phyloP scores from a whole-genome alignment of 345 rosid genomes.

The Gossypium australe region DNA sequence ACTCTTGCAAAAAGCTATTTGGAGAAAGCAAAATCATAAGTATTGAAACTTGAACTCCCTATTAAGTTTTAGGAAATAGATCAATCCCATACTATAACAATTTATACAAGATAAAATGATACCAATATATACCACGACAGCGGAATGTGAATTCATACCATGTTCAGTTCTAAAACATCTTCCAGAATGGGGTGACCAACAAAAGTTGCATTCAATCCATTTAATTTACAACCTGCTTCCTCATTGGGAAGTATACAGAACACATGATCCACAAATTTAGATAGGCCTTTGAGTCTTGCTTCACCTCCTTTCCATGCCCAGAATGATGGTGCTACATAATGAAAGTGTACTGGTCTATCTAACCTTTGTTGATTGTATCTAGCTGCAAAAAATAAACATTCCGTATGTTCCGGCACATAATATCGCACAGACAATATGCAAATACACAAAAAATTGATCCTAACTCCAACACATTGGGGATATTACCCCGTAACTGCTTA shows the following conservation, averaged over 20 bases:
- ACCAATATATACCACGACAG: not conserved
- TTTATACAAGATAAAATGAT: not conserved
- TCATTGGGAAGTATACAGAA: conserved; percentile 90
- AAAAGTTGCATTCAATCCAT: conserved; percentile 72
- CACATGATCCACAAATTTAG: conserved; percentile 74
- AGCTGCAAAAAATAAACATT: conserved; percentile 75
- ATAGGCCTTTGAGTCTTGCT: conserved; percentile 56
- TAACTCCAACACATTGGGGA: conserved; percentile 15
- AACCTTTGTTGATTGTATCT: conserved; percentile 33
- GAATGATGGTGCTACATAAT: conserved; percentile 90
- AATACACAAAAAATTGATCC: conserved; percentile 8
- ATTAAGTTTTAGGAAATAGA: not conserved
- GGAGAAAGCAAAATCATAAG: not conserved
- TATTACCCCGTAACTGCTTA: conserved; percentile 64
- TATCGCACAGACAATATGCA: conserved; percentile 19
- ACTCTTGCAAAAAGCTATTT: not conserved
- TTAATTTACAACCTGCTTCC: conserved; percentile 48
- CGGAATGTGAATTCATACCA: conserved; percentile 35
- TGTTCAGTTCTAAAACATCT: conserved; percentile 52
- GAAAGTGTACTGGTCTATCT: conserved; percentile 56
- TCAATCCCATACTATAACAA: not conserved
- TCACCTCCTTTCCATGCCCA: conserved; percentile 99
- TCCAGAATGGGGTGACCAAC: conserved; percentile 89
- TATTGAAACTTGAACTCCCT: not conserved
- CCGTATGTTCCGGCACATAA: conserved; percentile 36